Evolutionary conservation across 768 basidiomycete species (phyloP), one percentile per base, ranked within the genome.

Genomic region (Lactifluus subvellereus): DNA sequence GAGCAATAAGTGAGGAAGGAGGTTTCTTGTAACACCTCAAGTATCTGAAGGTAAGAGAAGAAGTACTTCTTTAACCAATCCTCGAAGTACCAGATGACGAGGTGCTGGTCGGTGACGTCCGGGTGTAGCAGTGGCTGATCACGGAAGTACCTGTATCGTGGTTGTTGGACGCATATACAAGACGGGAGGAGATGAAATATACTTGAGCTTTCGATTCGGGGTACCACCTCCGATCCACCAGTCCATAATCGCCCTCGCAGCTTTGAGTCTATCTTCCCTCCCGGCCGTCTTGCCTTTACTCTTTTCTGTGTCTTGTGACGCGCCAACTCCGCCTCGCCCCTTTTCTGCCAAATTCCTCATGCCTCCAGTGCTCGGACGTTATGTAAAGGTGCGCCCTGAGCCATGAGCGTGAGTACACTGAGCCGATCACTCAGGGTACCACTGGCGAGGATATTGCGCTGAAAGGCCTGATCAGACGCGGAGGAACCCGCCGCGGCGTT

Each of bases 1-100:
- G 33, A 51, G 54, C 22, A 37, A 18, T 50, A 18, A 22, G 60
- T 4, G 30, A 56, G n/a, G 40, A 13, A 40, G 11, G 20, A 11
- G 38, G 48, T 0, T 40, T 50, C 18, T 49, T 55, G 2, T 69
- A 78, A 49, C 47, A 89, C 92, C 82, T 99, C 96, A 18, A 98
- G 83, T 43, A 91, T 84, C 72, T 96, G 91, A 3, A 98, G 81
- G 43, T 97, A 74, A 2, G 87, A 86, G 75, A 96, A 98, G 77
- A 97, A 98, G 73, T 88, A 98, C 67, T 94, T 94, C 76, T 99
- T 99, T 54, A 98, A 73, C 91, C 93, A 98, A 69, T 98, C 96
- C 73, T 99, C 97, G 73, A 97, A 98, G 64, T 88, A 88, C 87
- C 90, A 98, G 3, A 88, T 61, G 6, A 94, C 69, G 0, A 98